Evolutionary conservation across 306 rosid genomes (phyloP).

Genomic region (Vachellia pachyceras): DNA sequence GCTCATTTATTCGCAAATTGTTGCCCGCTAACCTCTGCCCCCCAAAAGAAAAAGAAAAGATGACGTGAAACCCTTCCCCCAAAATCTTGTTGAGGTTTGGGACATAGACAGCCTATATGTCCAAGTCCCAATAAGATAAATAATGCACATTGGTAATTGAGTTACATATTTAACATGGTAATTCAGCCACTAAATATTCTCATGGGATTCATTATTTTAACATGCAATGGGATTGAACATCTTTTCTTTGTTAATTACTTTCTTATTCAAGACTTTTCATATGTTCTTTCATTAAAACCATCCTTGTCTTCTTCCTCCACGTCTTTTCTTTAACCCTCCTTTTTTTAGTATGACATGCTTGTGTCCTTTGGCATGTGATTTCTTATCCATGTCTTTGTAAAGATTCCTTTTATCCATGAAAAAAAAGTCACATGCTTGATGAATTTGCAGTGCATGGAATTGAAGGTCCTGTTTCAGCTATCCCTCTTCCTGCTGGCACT

Average conservation of each 20-base stretch:
- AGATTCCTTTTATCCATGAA: background rate
- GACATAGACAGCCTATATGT: background rate
- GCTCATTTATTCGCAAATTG: background rate
- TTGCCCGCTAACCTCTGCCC: background rate
- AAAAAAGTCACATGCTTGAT: too few species aligned
- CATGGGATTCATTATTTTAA: background rate
- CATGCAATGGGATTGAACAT: background rate
- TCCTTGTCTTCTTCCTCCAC: background rate
- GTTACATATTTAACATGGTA: slow-evolving; percentile 13
- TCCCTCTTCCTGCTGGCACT: slow-evolving; percentile 68
- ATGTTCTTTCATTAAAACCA: background rate
- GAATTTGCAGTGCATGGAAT: slow-evolving; percentile 51
- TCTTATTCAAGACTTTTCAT: background rate
- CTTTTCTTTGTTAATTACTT: background rate
- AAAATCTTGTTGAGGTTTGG: background rate
- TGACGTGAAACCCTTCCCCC: too few species aligned
- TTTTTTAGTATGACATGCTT: too few species aligned
- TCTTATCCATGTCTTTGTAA: background rate
- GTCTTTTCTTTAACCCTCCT: too few species aligned
- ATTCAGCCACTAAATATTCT: slow-evolving; percentile 32
- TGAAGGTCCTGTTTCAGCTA: slow-evolving; percentile 75
- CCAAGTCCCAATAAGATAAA: too few species aligned
- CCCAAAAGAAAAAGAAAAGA: too few species aligned
- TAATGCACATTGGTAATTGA: slow-evolving; percentile 1
- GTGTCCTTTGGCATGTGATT: background rate